Base-by-base conservation (phyloP, 768 basidiomycete genomes). In the Arthromyces matolae region DNA sequence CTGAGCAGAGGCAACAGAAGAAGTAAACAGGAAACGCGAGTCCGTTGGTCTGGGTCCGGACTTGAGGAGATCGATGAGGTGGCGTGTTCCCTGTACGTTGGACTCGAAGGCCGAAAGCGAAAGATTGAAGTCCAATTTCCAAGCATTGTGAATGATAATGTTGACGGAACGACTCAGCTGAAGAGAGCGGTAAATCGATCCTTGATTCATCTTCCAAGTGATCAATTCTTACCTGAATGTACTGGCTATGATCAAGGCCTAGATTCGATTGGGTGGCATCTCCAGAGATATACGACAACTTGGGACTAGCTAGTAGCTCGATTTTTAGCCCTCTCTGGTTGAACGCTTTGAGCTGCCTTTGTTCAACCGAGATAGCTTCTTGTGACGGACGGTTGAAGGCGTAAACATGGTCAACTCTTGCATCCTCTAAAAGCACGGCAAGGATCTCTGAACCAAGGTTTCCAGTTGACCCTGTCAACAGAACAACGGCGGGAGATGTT, bases 41-140 rank as follows among this genome's bases (percentile, higher is more conserved):
- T 39, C 52, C 10, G 47, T 27, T 0, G 29, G 41, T 12, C 44
- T 50, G 0, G 59, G 40, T 1, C 57, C 59, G 10, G 54, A 42
- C 8, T 43, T 50, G 28, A 60, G 55, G 12, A 66, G 55, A 48
- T 67, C 62, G n/a, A 70, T 44, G 20, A 70, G 54, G 35, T 61
- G 57, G n/a, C 64, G 42, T 3, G 59, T 62, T 7, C 64, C 65
- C 1, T 57, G 61, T 27, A 75, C 47, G 24, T 64, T 60, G 0
- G 66, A 50, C 37, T 72, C 70, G 46, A 68, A 73, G 1, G 70
- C 70, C 1, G 52, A 23, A 0, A 73, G 59, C 0, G 66, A 57
- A 5, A 64, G 53, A 35, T 73, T 72, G 59, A 74, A 73, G 45
- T 75, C 66, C 3, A 75, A 55, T 9, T 60, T 53, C 71, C 70